Base-by-base conservation (phyloP, 2,329 filamentous ascomycete species). In the Penicillium sp. region DNA sequence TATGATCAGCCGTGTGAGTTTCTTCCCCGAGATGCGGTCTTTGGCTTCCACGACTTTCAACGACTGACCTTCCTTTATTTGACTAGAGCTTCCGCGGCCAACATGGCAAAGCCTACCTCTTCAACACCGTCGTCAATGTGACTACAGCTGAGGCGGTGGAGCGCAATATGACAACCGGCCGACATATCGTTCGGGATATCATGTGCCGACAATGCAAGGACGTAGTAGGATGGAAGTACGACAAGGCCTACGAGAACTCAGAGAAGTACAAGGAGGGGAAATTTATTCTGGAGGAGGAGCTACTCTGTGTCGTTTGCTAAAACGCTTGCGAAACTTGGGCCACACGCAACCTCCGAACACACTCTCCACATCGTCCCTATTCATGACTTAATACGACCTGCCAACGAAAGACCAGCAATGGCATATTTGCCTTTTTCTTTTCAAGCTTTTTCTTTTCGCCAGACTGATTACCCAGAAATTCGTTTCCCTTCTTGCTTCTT, bases 261-360 rank as follows among this genome's bases (percentile, higher is more conserved):
- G 93, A 99, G 82, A 96, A 96, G 77, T 99, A 99, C 77, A 99
- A 99, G 79, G 94, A 99, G 80, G 92, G 91, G 49, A 99, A 97
- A 77, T 97, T 89, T 71, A 99, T 99, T 54, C 81, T 99, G 51
- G 93, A 97, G 78, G 90, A 89, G 26, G 92, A 96, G 77, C 76
- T 97, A 58, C 80, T 97, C 32, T 93, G 89, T 73, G 87, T 85
- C 61, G 91, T 97, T 54, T 83, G 78, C 64, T 86, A 71, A 61
- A 56, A 46, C 17, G 18, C 34, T 7, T 42, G 10, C 7, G 10
- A 30, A 9, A 12, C 27, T 10, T 30, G 27, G 27, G 13, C 27
- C 12, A 3, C n/a, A 33, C 13, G 30, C 30, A 3, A 33, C n/a
- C 17, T 33, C 30, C 5, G 30, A 18, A 26, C 15, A 34, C 29